phyloP scores from a whole-genome alignment of 73 alveolate genomes.

The Tetrahymena elliotti region DNA sequence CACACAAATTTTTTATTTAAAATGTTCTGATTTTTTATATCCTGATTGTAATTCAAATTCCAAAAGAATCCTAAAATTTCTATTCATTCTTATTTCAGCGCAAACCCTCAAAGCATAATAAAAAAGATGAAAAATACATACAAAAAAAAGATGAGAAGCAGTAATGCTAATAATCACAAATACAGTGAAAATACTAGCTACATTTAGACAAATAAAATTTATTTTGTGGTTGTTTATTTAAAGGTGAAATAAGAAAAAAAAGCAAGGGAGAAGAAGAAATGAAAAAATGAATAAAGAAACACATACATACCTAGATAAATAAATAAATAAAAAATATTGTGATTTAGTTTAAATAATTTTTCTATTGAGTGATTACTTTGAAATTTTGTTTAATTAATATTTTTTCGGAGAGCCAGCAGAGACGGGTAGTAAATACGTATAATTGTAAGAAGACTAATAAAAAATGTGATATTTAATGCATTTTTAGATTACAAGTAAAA shows the following conservation, averaged over 20 bases:
- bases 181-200: no score
- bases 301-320: no score
- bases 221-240: background rate
- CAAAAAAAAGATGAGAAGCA: no score
- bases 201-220: background rate
- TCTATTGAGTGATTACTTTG: background rate
- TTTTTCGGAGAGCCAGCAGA: background rate
- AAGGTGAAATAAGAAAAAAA: background rate
- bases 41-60: background rate
- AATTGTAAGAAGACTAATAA: background rate
- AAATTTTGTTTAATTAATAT: no score
- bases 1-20: background rate
- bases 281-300: no score
- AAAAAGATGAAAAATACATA: no score
- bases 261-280: no score
- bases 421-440: background rate
- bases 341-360: background rate
- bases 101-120: no score
- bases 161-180: no score
- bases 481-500: background rate
- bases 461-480: background rate
- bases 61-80: background rate
- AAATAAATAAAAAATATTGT: no score
- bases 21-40: background rate
- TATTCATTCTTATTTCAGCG: background rate